Conservation (phyloP, 352 stramenopile species). For the Pythium coloratum region DNA sequence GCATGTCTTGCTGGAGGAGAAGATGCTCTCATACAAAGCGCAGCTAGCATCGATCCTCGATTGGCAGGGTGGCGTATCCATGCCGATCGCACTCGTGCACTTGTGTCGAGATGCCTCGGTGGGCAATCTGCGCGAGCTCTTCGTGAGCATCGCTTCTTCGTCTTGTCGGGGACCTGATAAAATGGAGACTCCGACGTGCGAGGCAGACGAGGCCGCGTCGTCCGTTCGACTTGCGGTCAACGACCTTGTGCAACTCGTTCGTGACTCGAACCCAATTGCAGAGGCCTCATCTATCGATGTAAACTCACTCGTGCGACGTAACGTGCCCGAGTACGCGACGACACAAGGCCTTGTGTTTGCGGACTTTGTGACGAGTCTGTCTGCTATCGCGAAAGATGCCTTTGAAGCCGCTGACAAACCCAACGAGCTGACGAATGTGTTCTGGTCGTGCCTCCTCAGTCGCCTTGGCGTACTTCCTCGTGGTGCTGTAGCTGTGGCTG, state of each 20-base stretch:
- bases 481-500: too few species aligned
- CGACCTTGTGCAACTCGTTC: conserved; percentile 4
- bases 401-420: conserved; percentile 31
- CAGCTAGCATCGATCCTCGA: conserved; percentile 55
- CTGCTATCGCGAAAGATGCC: conserved; percentile 41
- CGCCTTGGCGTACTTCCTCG: conserved; percentile 16
- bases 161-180: not conserved
- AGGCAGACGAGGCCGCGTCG: not conserved
- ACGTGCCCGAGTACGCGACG: conserved; percentile 46
- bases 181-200: not conserved
- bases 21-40: conserved; percentile 38
- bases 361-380: conserved; percentile 56
- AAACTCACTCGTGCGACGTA: conserved; percentile 24
- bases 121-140: conserved; percentile 50
- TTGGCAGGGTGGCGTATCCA: conserved; percentile 43
- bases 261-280: not conserved
- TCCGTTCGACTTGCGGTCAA: not conserved
- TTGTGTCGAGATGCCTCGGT: conserved; percentile 56
- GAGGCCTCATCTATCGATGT: conserved; percentile 20
- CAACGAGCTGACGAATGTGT: conserved; percentile 40
- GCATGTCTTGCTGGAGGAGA: conserved; percentile 54
- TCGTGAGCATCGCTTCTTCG: conserved; percentile 14
- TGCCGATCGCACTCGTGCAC: conserved; percentile 49
- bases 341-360: conserved; percentile 52
- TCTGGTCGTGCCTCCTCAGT: conserved; percentile 54